Conservation (phyloP, 345 rosid genomes). For the Aquilaria yunnanensis region DNA sequence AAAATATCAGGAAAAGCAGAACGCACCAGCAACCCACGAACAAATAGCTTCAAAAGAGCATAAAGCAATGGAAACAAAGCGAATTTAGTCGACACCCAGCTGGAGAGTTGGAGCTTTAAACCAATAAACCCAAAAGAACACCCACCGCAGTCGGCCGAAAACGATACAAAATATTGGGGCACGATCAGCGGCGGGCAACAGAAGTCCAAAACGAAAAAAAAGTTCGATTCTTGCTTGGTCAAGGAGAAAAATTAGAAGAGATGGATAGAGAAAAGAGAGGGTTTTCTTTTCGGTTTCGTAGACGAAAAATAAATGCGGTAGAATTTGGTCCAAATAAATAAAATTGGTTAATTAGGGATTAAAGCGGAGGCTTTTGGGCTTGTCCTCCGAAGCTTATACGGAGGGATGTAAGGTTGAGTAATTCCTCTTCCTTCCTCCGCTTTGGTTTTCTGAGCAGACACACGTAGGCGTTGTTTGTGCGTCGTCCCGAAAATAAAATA, state of each 20-base stretch:
- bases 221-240: neutral
- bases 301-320: constrained; percentile 23
- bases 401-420: constrained; percentile 12
- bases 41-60: constrained; percentile 5
- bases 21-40: constrained; percentile 13
- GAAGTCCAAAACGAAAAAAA: neutral
- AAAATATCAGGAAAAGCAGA: neutral
- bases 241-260: constrained; percentile 5
- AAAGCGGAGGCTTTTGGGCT: constrained; percentile 1
- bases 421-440: constrained; percentile 9
- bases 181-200: neutral
- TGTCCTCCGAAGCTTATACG: neutral
- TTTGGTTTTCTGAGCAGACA: neutral
- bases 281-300: constrained; percentile 27
- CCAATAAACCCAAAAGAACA: neutral
- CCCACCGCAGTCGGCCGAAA: neutral
- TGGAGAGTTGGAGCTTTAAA: neutral
- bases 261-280: constrained; percentile 7
- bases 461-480: no score
- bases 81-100: constrained; percentile 8
- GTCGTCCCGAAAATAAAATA: no score
- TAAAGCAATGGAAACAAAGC: constrained; percentile 2
- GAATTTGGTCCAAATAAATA: neutral
- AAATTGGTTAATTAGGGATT: constrained; percentile 9
- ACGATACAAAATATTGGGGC: neutral